Evolutionary conservation across 1,284 basidiomycete genomes (phyloP).

Genomic region (Anthracocystis panici-leucophaei): DNA sequence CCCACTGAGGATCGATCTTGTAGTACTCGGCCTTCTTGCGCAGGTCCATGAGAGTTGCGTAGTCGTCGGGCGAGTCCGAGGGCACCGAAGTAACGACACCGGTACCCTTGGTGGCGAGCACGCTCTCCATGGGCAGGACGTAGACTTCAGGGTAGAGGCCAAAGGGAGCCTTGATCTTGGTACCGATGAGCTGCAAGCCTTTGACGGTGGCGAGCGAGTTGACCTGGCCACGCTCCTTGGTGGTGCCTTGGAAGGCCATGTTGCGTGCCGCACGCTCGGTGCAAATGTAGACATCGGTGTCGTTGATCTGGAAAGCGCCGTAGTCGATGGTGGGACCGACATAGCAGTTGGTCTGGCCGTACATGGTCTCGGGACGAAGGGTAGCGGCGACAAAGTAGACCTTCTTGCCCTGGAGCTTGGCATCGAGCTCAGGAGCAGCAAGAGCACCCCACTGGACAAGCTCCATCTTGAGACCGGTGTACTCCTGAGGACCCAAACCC

Average conservation of each 20-base stretch:
- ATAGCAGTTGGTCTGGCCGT: constrained; percentile 96
- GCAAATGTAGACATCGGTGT: constrained; percentile 82
- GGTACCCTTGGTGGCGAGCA: constrained; percentile 95
- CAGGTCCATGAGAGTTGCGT: constrained; percentile 87
- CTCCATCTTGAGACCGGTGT: constrained; percentile 95
- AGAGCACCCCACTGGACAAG: constrained; percentile 75
- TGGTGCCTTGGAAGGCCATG: constrained; percentile 93
- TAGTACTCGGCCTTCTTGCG: constrained; percentile 98
- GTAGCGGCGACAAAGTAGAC: constrained; percentile 95
- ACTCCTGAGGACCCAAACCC: constrained; percentile 94
- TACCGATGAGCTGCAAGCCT: constrained; percentile 85
- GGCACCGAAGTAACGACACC: constrained; percentile 98
- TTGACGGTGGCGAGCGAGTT: constrained; percentile 61
- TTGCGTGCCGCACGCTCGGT: constrained; percentile 92
- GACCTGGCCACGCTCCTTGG: constrained; percentile 71
- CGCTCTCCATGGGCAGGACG: constrained; percentile 97
- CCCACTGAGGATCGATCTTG: constrained; percentile 93
- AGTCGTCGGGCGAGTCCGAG: constrained; percentile 98
- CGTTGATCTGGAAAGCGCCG: constrained; percentile 82
- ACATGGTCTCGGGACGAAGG: constrained; percentile 97
- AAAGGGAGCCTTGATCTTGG: constrained; percentile 90
- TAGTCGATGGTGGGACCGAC: constrained; percentile 93
- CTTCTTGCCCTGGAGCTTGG: constrained; percentile 78
- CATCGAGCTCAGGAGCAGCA: constrained; percentile 75
- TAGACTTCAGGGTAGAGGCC: constrained; percentile 87